Evolutionary conservation across 1,139 yeast species (phyloP).

Genomic region (Geotrichum restrictum): DNA sequence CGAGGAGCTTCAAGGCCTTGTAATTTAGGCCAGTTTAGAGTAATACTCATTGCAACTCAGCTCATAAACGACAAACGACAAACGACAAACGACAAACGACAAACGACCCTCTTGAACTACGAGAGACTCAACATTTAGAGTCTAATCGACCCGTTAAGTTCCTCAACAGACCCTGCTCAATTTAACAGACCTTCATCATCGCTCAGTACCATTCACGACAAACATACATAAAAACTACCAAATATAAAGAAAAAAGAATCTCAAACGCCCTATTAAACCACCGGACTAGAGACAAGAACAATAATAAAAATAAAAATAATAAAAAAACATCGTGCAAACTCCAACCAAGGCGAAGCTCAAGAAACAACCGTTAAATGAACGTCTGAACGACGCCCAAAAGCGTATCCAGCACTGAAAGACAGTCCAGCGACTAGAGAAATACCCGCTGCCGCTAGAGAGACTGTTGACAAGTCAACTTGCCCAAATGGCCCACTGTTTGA

Average conservation of each 20-base stretch:
- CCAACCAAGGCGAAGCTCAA: too few relatives aligned
- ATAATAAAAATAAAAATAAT: neutral
- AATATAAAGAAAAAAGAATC: neutral
- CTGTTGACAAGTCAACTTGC: slow-evolving; percentile 25
- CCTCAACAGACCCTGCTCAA: too few relatives aligned
- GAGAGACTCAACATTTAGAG: too few relatives aligned
- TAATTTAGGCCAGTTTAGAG: too few relatives aligned
- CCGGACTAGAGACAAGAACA: neutral
- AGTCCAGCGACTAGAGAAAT: slow-evolving; percentile 34
- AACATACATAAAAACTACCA: neutral
- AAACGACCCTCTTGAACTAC: too few relatives aligned
- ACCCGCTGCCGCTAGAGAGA: slow-evolving; percentile 33
- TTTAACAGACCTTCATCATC: too few relatives aligned
- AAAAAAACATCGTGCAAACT: neutral
- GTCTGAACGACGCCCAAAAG: slow-evolving; percentile 27
- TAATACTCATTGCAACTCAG: too few relatives aligned
- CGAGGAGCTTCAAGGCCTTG: neutral
- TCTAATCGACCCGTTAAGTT: too few relatives aligned
- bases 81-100: too few relatives aligned
- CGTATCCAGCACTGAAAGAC: slow-evolving; percentile 36
- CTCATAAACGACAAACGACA: too few relatives aligned
- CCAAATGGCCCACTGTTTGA: slow-evolving; percentile 7
- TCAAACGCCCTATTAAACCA: neutral
- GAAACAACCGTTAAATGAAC: slow-evolving; percentile 14
- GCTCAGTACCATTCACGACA: too few relatives aligned